phyloP scores from a whole-genome alignment of 306 rosid genomes.

The Lathyrus aphaca region DNA sequence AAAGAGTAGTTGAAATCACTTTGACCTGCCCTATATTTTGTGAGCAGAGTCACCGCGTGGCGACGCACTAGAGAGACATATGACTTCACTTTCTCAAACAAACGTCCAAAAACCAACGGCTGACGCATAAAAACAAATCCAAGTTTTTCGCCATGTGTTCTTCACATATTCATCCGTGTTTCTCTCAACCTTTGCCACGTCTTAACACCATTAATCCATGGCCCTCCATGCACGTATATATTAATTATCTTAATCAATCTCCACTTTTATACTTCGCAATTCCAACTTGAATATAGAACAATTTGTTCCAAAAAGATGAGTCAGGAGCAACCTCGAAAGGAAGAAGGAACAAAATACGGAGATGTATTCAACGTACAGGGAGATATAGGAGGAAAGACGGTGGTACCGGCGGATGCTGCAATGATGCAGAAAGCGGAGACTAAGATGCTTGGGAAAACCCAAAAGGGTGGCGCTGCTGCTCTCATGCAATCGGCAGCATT shows the following conservation, averaged over 20 bases:
- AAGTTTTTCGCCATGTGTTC: conserved; percentile 34
- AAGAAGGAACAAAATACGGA: conserved; percentile 46
- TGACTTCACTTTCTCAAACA: conserved; percentile 2
- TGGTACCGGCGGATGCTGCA: conserved; percentile 52
- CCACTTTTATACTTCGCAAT: not conserved
- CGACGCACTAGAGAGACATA: not conserved
- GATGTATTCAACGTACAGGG: conserved; percentile 53
- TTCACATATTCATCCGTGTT: conserved; percentile 11
- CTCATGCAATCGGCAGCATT: conserved; percentile 51
- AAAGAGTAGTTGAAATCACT: too few species aligned
- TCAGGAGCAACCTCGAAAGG: conserved; percentile 51
- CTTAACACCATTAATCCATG: conserved; percentile 20
- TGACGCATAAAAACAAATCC: conserved; percentile 16
- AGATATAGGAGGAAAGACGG: conserved; percentile 45
- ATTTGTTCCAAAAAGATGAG: conserved; percentile 42
- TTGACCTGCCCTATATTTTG: too few species aligned
- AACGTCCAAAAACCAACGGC: conserved; percentile 22
- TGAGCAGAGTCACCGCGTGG: not conserved
- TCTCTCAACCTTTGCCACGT: conserved; percentile 31
- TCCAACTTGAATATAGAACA: not conserved
- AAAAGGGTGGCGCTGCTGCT: conserved; percentile 53
- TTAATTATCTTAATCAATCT: not conserved
- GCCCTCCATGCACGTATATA: conserved; percentile 44
- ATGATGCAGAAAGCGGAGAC: conserved; percentile 53
- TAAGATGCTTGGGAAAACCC: conserved; percentile 41